phyloP scores from a whole-genome alignment of 2,329 filamentous ascomycete species.

The Neofusicoccum parvum region DNA sequence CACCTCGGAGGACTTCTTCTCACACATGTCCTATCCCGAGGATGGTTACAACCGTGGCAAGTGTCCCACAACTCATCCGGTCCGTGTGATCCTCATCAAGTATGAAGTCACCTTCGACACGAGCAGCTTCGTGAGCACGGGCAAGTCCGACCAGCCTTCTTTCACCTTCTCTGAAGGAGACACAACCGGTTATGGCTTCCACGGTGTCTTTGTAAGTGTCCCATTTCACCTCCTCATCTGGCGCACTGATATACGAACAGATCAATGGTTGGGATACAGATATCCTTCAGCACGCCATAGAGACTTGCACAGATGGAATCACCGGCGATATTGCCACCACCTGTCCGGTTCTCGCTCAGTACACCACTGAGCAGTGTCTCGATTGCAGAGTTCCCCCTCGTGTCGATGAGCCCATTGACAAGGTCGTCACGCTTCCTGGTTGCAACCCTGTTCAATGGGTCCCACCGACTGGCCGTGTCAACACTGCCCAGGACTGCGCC shows the following conservation, averaged over 20 bases:
- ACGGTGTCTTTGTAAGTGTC: slow-evolving; percentile 64
- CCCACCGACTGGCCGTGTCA: too few species aligned
- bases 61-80: slow-evolving; percentile 33
- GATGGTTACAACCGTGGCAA: slow-evolving; percentile 26
- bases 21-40: slow-evolving; percentile 28
- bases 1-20: not conserved
- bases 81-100: slow-evolving; percentile 59
- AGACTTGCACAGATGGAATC: slow-evolving; percentile 63
- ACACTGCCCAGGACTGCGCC: slow-evolving; percentile 33
- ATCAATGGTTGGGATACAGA: not conserved
- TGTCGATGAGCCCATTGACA: slow-evolving; percentile 46
- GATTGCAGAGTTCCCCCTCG: slow-evolving; percentile 53
- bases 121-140: slow-evolving; percentile 45
- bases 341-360: slow-evolving; percentile 43
- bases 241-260: slow-evolving; percentile 42
- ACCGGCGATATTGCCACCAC: slow-evolving; percentile 63
- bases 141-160: slow-evolving; percentile 49
- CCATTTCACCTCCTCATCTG: not conserved
- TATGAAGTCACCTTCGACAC: slow-evolving; percentile 48
- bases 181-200: slow-evolving; percentile 70
- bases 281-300: slow-evolving; percentile 65
- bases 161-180: slow-evolving; percentile 72
- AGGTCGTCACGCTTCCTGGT: slow-evolving; percentile 56
- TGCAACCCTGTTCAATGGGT: slow-evolving; percentile 56
- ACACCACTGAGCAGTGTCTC: slow-evolving; percentile 47